phyloP scores from a whole-genome alignment of 129 eudicot species.

The Ambrosia trifida region DNA sequence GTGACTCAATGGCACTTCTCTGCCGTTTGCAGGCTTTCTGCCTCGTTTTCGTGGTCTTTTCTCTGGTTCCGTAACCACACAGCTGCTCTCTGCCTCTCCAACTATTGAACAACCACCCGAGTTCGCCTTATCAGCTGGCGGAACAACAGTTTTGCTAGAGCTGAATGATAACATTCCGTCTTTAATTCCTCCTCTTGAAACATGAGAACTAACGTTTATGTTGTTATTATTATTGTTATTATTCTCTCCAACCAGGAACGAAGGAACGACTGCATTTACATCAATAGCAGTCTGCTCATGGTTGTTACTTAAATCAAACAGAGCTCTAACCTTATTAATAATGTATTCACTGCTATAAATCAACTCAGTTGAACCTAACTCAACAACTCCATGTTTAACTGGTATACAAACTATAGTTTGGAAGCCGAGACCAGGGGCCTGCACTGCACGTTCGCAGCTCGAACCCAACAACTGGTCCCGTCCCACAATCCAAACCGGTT shows the following conservation, averaged over 20 bases:
- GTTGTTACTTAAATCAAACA: conserved; percentile 42
- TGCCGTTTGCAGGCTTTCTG: conserved; percentile 84
- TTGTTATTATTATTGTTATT: conserved; percentile 18
- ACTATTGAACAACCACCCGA: conserved; percentile 32
- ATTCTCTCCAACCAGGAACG: conserved; percentile 53
- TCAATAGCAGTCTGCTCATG: conserved; percentile 22
- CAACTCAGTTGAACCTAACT: conserved; percentile 71
- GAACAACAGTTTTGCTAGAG: conserved; percentile 14
- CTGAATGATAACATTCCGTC: conserved; percentile 70
- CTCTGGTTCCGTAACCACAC: conserved; percentile 48
- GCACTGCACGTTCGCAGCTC: conserved; percentile 66
- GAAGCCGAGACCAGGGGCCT: conserved; percentile 59
- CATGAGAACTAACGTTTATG: conserved; percentile 50
- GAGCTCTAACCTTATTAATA: conserved; percentile 49
- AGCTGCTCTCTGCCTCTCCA: conserved; percentile 46
- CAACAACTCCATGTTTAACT: conserved; percentile 64
- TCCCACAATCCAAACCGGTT: conserved; percentile 70
- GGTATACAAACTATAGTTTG: conserved; percentile 79
- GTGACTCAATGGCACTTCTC: conserved; percentile 87
- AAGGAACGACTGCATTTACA: conserved; percentile 1
- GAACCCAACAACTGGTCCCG: conserved; percentile 43
- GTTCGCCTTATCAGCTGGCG: conserved; percentile 24
- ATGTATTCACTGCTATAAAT: conserved; percentile 57
- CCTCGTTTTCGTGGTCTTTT: conserved; percentile 78
- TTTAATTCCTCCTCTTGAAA: background rate